Percentiles rank a stretch among this genome's conserved stretches.
Conservation (phyloP, 1,139 yeast genomes). For the Zhuliangozyma blackwelliae region DNA sequence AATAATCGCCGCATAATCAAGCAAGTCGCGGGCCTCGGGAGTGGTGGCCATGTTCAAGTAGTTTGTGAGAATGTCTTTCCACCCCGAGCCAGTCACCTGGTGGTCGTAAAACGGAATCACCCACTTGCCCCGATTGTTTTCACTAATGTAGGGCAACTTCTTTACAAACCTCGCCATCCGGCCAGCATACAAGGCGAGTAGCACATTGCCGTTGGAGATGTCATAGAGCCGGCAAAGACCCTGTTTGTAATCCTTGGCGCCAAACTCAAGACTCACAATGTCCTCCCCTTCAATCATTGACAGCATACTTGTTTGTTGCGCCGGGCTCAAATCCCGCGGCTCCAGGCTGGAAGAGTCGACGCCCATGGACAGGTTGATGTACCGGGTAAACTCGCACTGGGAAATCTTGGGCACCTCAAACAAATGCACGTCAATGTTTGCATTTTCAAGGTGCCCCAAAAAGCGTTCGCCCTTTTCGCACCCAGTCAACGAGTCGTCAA, state of each 20-base stretch:
- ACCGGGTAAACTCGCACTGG: no score
- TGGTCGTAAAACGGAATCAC: slow-evolving; percentile 2
- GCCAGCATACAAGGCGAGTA: slow-evolving; percentile 4
- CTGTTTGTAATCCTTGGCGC: neutral
- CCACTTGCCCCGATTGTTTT: slow-evolving; percentile 2
- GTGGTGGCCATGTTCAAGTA: slow-evolving; percentile 14
- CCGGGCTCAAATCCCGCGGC: slow-evolving; percentile 1
- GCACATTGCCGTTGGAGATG: slow-evolving; percentile 6
- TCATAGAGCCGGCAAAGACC: slow-evolving; percentile 4
- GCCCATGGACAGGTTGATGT: no score
- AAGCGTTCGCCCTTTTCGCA: slow-evolving; percentile 3
- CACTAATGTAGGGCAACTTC: slow-evolving; percentile 4
- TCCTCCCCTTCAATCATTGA: slow-evolving; percentile 4
- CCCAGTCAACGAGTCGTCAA: slow-evolving; percentile 3
- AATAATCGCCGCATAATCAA: slow-evolving; percentile 45
- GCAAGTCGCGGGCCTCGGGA: slow-evolving; percentile 17
- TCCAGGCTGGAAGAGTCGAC: no score
- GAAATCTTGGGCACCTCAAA: slow-evolving; percentile 5
- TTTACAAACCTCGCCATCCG: slow-evolving; percentile 9
- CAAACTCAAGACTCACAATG: neutral
- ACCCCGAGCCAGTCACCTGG: slow-evolving; percentile 1
- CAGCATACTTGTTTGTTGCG: slow-evolving; percentile 5
- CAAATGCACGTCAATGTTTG: slow-evolving; percentile 4
- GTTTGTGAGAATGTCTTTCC: slow-evolving; percentile 9
- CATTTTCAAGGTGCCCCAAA: slow-evolving; percentile 4